Evolutionary conservation across 768 basidiomycete species (phyloP).

Genomic region (Boletellus emodensis): DNA sequence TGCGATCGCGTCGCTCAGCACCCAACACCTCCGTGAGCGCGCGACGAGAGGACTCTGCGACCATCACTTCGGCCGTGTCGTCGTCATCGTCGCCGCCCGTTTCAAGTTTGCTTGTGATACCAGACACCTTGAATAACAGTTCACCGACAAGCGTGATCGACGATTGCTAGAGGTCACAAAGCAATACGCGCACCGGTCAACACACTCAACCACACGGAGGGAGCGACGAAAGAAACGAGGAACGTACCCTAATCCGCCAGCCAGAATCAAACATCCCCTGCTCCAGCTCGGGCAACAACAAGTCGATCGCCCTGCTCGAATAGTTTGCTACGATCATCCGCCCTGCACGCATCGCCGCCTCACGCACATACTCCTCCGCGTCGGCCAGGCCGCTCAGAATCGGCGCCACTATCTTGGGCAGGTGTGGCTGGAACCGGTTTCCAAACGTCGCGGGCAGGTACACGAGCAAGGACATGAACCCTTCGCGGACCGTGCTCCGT

Average conservation of each 20-base stretch:
- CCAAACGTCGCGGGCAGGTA: constrained; percentile 96
- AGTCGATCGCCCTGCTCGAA: constrained; percentile 85
- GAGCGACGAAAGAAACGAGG: neutral
- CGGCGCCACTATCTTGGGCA: constrained; percentile 90
- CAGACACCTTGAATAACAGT: constrained; percentile 92
- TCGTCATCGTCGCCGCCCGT: constrained; percentile 63
- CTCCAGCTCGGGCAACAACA: constrained; percentile 91
- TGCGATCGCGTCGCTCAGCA: constrained; percentile 81
- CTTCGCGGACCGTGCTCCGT: constrained; percentile 88
- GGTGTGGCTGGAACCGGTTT: constrained; percentile 91
- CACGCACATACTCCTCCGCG: constrained; percentile 90
- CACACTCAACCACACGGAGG: too few relatives aligned
- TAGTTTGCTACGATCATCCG: constrained; percentile 97
- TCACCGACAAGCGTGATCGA: constrained; percentile 96
- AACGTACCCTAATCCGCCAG: constrained; percentile 88
- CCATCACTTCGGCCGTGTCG: constrained; percentile 50
- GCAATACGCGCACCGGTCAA: too few relatives aligned
- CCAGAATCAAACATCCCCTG: constrained; percentile 90
- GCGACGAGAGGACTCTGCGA: constrained; percentile 77
- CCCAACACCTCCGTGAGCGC: constrained; percentile 88
- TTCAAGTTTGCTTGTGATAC: constrained; percentile 85
- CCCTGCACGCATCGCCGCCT: constrained; percentile 98
- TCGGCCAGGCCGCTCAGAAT: constrained; percentile 91
- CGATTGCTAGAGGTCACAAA: constrained; percentile 58
- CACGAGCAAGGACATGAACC: constrained; percentile 96